A percentile compares a stretch with the other conserved stretches of the same genome.
phyloP scores from a whole-genome alignment of 495 filamentous ascomycete species.

The Recurvomyces mirabilis region DNA sequence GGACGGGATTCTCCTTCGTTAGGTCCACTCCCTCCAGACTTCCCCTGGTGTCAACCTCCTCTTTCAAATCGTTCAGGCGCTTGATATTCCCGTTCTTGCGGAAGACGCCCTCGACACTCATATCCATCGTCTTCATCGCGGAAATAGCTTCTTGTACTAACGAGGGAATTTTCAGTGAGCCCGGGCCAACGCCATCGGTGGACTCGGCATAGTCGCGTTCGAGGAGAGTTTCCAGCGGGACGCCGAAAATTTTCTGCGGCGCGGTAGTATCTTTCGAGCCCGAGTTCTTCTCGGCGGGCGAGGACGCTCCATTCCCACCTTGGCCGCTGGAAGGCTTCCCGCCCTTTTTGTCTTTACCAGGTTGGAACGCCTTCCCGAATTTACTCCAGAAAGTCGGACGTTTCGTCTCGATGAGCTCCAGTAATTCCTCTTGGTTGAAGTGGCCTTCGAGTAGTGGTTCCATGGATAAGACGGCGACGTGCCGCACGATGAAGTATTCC shows the following conservation, averaged over 20 bases:
- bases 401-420: slow-evolving; percentile 84
- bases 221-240: slow-evolving; percentile 70
- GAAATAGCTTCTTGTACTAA: slow-evolving; percentile 85
- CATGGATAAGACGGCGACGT: slow-evolving; percentile 91
- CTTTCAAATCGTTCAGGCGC: slow-evolving; percentile 70
- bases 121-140: slow-evolving; percentile 96
- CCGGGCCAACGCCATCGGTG: slow-evolving; percentile 88
- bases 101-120: slow-evolving; percentile 97
- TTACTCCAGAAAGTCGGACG: slow-evolving; percentile 91
- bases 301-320: no score
- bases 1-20: slow-evolving; percentile 73
- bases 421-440: slow-evolving; percentile 88
- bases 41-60: slow-evolving; percentile 70
- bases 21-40: slow-evolving; percentile 65
- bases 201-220: slow-evolving; percentile 93
- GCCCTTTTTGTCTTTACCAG: slow-evolving; percentile 49
- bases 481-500: slow-evolving; percentile 93
- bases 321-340: no score
- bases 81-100: slow-evolving; percentile 98
- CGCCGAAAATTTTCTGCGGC: slow-evolving; percentile 89
- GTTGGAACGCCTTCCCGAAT: slow-evolving; percentile 82
- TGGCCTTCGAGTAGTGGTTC: slow-evolving; percentile 81
- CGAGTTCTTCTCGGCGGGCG: no score
- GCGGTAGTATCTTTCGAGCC: no score
- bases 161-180: slow-evolving; percentile 73